phyloP scores from a whole-genome alignment of 768 basidiomycete genomes.

The Amanita muscaria region DNA sequence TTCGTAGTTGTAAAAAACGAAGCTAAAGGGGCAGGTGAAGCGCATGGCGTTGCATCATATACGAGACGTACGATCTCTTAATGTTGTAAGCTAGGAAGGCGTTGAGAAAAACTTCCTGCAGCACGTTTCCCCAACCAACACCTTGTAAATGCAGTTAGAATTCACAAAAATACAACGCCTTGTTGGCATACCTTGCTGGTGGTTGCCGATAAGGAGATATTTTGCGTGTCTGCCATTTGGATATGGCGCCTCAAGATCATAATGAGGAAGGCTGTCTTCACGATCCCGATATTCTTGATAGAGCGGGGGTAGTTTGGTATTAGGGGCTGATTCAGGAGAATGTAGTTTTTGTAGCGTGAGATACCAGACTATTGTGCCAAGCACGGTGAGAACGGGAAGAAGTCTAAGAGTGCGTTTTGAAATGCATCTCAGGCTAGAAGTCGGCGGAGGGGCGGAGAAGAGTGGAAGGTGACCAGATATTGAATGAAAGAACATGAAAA shows the following conservation, averaged over 20 bases:
- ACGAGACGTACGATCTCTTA: conserved; percentile 36
- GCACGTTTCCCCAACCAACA: conserved; percentile 53
- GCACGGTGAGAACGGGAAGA: too few relatives aligned
- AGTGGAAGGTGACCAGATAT: too few relatives aligned
- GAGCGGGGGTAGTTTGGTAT: neutral
- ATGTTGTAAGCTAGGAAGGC: conserved; percentile 39
- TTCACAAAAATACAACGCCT: too few relatives aligned
- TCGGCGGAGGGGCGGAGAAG: too few relatives aligned
- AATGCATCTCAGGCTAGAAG: too few relatives aligned
- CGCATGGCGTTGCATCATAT: neutral
- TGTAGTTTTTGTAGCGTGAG: too few relatives aligned
- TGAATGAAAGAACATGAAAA: too few relatives aligned
- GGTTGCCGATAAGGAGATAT: conserved; percentile 35
- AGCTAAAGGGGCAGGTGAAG: conserved; percentile 20
- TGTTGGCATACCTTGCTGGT: too few relatives aligned
- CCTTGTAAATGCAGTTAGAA: conserved; percentile 17
- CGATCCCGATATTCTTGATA: neutral
- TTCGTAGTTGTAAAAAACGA: conserved; percentile 53
- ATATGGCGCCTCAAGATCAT: neutral
- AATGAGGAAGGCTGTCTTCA: neutral
- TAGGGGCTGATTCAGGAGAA: too few relatives aligned
- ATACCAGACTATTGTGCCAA: neutral
- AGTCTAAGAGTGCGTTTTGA: too few relatives aligned
- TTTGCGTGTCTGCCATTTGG: conserved; percentile 3
- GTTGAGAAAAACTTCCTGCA: conserved; percentile 50